Evolutionary conservation across 257 asterid species (phyloP), one percentile per base, ranked within the genome.

Genomic region (Fraxinus pennsylvanica): DNA sequence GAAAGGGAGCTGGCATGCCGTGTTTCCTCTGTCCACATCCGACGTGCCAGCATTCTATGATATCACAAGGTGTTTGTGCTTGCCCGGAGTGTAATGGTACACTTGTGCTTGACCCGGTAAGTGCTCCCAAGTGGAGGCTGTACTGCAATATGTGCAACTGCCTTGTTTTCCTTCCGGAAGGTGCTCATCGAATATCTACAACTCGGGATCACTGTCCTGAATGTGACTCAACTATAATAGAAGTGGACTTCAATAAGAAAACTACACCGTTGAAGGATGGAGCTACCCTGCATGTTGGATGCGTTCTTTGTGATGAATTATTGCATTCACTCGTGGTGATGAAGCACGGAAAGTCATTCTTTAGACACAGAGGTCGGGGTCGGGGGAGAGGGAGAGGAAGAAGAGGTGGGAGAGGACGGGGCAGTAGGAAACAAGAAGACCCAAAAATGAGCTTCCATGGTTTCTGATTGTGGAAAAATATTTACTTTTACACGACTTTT

Each of bases 11-110:
- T 3, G 98, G 98, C 67, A 94, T 94, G 98, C 96, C 98, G 21
- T 94, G 98, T 77, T 90, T 89, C 89, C 97, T 90, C 69, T 94
- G 98, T 81, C 98, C 97, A 43, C 98, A 94, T 80, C 94, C 98
- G 3, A 89, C 96, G 0, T 94, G 98, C 82, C 91, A 57, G 72
- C 98, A 94, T 79, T 94, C 98, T 57, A 79, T 94, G 90, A 86
- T 92, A 71, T 84, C 97, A 14, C 95, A 87, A 85, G 98, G 98
- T 14, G 92, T 94, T 27, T 94, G 98, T 76, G 98, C 94, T 76
- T 94, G 98, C 81, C 98, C 98, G 9, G 98, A 94, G 84, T 94
- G 98, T 69, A 90, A 85, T 3, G 98, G 98, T 0, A 92, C 96
- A 21, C 88, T 94, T 35, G 96, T 94, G 80, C 98, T 94, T 13